Evolutionary conservation across 768 basidiomycete genomes (phyloP).

Genomic region (Rhizopogon vinicolor): DNA sequence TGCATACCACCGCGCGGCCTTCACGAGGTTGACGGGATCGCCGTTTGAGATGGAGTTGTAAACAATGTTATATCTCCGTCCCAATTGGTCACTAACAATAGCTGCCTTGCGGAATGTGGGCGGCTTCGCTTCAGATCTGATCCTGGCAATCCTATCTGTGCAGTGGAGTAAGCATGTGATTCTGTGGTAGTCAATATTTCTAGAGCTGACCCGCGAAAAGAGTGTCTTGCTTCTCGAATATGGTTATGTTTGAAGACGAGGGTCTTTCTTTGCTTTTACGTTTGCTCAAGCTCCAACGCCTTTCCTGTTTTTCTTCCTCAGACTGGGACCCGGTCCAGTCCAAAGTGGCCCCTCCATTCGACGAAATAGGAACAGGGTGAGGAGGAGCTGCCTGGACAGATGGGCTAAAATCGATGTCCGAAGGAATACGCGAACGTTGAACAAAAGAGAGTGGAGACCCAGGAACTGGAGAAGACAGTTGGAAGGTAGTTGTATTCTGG

Average conservation of each 20-base stretch:
- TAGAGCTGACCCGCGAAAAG: constrained; percentile 47
- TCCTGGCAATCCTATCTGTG: constrained; percentile 53
- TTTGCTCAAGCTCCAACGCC: constrained; percentile 57
- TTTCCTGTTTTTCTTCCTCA: constrained; percentile 56
- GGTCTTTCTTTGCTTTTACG: constrained; percentile 52
- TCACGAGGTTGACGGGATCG: constrained; percentile 39
- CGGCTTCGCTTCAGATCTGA: constrained; percentile 45
- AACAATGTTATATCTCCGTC: constrained; percentile 58
- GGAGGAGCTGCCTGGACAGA: constrained; percentile 41
- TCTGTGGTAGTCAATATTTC: constrained; percentile 4
- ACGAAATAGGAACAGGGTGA: constrained; percentile 68
- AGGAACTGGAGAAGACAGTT: constrained; percentile 3
- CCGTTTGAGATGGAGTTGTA: constrained; percentile 31
- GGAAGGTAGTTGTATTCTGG: constrained; percentile 26
- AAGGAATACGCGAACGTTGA: constrained; percentile 7
- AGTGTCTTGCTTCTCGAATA: constrained; percentile 57
- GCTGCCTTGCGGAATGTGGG: constrained; percentile 59
- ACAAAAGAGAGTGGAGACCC: constrained; percentile 11
- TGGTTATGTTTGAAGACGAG: constrained; percentile 34
- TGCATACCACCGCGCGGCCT: constrained; percentile 59
- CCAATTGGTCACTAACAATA: constrained; percentile 62
- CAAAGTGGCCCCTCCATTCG: constrained; percentile 63
- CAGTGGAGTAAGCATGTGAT: not conserved
- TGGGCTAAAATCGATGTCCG: constrained; percentile 70
- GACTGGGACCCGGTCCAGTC: constrained; percentile 64